Conservation (phyloP, 257 asterid genomes). For the Ilex aquifolium region DNA sequence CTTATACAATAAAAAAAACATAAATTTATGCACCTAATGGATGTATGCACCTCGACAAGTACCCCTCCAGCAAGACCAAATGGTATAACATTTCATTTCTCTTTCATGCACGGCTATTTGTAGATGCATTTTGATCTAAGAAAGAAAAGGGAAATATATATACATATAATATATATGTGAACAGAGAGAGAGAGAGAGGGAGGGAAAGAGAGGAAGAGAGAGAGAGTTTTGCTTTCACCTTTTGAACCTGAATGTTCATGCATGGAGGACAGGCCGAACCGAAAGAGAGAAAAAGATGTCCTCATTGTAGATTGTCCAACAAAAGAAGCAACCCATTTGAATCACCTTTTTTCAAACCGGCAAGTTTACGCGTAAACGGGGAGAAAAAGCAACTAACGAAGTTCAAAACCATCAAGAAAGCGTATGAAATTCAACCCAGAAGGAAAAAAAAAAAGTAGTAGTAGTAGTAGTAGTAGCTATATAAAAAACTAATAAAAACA, state of each 20-base stretch:
- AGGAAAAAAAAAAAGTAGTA: background rate
- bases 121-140: slow-evolving; percentile 9
- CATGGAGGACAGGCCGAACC: slow-evolving; percentile 27
- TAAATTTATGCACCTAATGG: slow-evolving; percentile 5
- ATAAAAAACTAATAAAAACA: background rate
- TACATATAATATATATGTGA: too few species aligned
- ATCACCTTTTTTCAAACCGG: slow-evolving; percentile 6
- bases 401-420: slow-evolving; percentile 15
- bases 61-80: slow-evolving; percentile 2
- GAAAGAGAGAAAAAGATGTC: slow-evolving; percentile 14
- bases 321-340: slow-evolving; percentile 24
- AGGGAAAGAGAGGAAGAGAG: too few species aligned
- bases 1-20: slow-evolving; percentile 9
- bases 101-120: slow-evolving; percentile 22
- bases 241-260: slow-evolving; percentile 23
- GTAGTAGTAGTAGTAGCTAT: slow-evolving; percentile 4
- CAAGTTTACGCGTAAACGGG: slow-evolving; percentile 19
- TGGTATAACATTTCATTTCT: slow-evolving; percentile 23
- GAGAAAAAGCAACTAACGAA: slow-evolving; percentile 9
- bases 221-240: too few species aligned
- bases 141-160: background rate
- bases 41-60: too few species aligned
- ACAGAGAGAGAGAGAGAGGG: too few species aligned
- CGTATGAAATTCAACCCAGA: slow-evolving; percentile 14
- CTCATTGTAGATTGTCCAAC: slow-evolving; percentile 25